Base-by-base conservation (phyloP, 345 rosid species). In the Viola odorata region DNA sequence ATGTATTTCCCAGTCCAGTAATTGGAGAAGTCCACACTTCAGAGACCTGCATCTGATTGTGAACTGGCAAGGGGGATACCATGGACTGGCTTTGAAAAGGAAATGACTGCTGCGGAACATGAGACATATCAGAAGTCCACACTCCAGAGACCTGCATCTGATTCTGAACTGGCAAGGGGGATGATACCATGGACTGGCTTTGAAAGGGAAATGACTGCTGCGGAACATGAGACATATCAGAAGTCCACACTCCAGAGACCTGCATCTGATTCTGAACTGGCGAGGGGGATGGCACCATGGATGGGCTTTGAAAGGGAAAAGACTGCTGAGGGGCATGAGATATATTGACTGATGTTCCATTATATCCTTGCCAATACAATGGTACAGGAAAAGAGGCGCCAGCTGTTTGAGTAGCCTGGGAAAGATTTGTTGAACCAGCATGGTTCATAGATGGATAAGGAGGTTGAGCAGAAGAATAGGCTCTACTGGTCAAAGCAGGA, bases 401-500 rank as follows among this genome's bases (percentile, higher is more conserved):
- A 53, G 57, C 39, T 62, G 41, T 68, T 51, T 68, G 62, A 14
- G 57, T 57, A 59, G 56, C 63, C 41, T 42, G 75, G 17, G 67
- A 65, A 49, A 53, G 62, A 75, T n/a, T 61, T 54, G 65, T 17
- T 40, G 42, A 58, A 48, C 48, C 41, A 8, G 45, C 66, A 39
- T 65, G 65, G 38, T 60, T 41, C 67, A 37, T 55, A 5, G 69
- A 62, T 36, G 40, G 74, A 63, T 58, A 41, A 9, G 60, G 15
- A 48, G 63, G 69, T 57, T 57, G 65, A 32, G 68, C 50, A 42
- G 48, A 61, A 6, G 65, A 39, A 56, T 42, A 49, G 41, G 12
- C 50, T 69, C 60, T 62, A 65, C 61, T 68, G 45, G 38, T 47
- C 63, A 60, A 16, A 42, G 70, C 72, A 61, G 80, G 75, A 8